Conservation (phyloP, 306 rosid species). For the Acacia acuminata region DNA sequence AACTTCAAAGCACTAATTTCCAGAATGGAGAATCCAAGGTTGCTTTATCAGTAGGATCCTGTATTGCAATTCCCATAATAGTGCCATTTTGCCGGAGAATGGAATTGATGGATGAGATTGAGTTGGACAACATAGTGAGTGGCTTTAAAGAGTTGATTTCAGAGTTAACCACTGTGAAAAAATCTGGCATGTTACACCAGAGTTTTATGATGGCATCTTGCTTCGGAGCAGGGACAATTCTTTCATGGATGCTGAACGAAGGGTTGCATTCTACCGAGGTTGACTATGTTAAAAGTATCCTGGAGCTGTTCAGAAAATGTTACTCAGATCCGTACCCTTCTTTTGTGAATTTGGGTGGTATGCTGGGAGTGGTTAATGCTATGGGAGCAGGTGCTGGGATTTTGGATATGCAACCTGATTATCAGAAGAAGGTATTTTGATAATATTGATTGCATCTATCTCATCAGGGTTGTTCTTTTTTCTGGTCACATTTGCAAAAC, state of each 20-base stretch:
- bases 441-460: constrained; percentile 17
- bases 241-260: constrained; percentile 64
- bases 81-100: constrained; percentile 77
- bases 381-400: constrained; percentile 81
- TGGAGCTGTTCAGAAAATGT: constrained; percentile 78
- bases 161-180: constrained; percentile 62
- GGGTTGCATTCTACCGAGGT: constrained; percentile 69
- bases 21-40: constrained; percentile 39
- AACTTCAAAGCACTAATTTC: constrained; percentile 39
- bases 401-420: constrained; percentile 31
- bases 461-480: neutral
- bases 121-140: constrained; percentile 55
- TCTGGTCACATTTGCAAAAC: constrained; percentile 18
- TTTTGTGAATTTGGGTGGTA: constrained; percentile 81
- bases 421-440: constrained; percentile 60
- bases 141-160: constrained; percentile 73
- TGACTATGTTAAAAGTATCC: constrained; percentile 59
- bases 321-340: constrained; percentile 71
- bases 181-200: constrained; percentile 56
- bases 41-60: constrained; percentile 81
- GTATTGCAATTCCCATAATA: constrained; percentile 80
- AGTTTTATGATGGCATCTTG: constrained; percentile 89
- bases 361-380: constrained; percentile 86
- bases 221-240: constrained; percentile 80
- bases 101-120: constrained; percentile 70